Conservation (phyloP, 1,284 basidiomycete genomes). For the Pseudozyma thailandica region DNA sequence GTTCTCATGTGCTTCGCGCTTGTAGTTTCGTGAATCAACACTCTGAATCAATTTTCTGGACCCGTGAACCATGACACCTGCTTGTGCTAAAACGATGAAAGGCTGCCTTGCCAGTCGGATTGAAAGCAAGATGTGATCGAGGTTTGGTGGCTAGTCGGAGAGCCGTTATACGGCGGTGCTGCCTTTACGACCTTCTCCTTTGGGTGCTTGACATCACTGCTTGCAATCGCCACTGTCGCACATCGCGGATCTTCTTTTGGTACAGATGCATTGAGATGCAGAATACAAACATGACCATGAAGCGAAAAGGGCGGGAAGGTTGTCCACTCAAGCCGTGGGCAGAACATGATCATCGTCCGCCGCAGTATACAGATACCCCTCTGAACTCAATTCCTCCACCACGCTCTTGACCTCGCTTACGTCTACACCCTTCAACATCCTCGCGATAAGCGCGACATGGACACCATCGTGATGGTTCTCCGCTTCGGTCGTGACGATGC, state of each 20-base stretch:
- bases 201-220: too few species aligned
- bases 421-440: constrained; percentile 45
- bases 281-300: neutral
- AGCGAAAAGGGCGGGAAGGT: neutral
- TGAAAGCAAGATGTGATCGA: too few species aligned
- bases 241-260: too few species aligned
- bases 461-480: constrained; percentile 55
- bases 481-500: constrained; percentile 47
- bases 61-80: too few species aligned
- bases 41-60: too few species aligned
- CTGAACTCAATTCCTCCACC: constrained; percentile 57
- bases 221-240: too few species aligned
- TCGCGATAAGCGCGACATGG: constrained; percentile 44
- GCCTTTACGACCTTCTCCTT: too few species aligned
- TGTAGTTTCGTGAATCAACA: too few species aligned
- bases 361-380: constrained; percentile 61
- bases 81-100: too few species aligned
- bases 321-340: constrained; percentile 43
- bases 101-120: too few species aligned
- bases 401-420: constrained; percentile 46
- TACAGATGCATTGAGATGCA: constrained; percentile 9
- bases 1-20: neutral
- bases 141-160: too few species aligned
- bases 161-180: too few species aligned
- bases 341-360: constrained; percentile 60